These are phyloP conservation scores for Pseudogymnoascus sp. DNA, from an alignment of 2,329 filamentous ascomycete genomes.

Conservation along the genomic window DNA sequence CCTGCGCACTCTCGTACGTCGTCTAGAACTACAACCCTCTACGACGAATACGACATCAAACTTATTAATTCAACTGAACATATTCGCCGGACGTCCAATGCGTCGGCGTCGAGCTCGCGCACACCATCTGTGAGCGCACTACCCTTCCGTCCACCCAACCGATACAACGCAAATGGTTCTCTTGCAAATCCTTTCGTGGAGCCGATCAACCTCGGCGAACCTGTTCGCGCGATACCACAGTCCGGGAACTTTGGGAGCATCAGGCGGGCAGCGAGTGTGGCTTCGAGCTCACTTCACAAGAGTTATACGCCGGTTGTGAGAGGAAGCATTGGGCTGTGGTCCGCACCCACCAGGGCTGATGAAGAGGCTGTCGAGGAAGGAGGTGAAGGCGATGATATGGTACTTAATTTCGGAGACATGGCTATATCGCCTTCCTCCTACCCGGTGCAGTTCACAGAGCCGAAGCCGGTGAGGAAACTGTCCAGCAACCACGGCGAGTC, in stretches of 20 bases:
- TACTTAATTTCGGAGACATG: conserved; percentile 43
- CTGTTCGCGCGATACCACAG: not conserved
- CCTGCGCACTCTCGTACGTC: conserved; percentile 36
- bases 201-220: not conserved
- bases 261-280: conserved; percentile 28
- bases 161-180: not conserved
- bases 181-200: conserved; percentile 7
- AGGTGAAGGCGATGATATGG: conserved; percentile 32
- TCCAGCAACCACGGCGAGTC: conserved; percentile 17
- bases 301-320: conserved; percentile 24
- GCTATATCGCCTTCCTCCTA: not conserved
- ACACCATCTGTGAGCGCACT: conserved; percentile 19
- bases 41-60: conserved; percentile 66
- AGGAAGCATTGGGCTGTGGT: conserved; percentile 44
- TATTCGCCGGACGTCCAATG: conserved; percentile 43
- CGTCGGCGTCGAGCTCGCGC: conserved; percentile 34
- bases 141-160: conserved; percentile 3
- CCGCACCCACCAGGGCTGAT: conserved; percentile 37
- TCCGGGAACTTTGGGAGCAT: conserved; percentile 27
- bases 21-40: conserved; percentile 39
- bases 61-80: conserved; percentile 72
- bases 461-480: not conserved
- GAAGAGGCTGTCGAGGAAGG: conserved; percentile 45
- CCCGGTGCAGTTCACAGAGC: not conserved
- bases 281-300: conserved; percentile 19